These are phyloP conservation scores for Solanum chmielewskii DNA, from an alignment of 257 asterid species.

Conservation along the genomic window DNA sequence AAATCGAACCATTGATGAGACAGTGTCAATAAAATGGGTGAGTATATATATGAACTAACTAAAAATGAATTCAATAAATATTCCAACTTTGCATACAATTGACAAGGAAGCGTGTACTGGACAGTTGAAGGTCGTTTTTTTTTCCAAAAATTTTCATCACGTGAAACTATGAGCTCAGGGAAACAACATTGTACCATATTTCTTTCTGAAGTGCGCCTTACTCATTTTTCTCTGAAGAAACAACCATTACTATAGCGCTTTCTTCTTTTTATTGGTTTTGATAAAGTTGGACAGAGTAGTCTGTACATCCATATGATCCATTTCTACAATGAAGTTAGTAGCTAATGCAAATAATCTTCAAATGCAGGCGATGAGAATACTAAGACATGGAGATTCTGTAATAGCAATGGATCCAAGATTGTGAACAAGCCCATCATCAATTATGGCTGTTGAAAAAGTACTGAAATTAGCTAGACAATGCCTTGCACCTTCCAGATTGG, in stretches of 20 bases:
- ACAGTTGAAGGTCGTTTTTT: not conserved
- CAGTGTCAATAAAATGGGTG: conserved; percentile 63
- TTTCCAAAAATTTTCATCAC: not conserved
- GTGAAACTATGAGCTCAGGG: not conserved
- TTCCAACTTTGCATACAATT: not conserved
- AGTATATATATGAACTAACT: conserved; percentile 22
- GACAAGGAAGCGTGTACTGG: not conserved
- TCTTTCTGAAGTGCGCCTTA: not conserved
- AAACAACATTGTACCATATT: not conserved
- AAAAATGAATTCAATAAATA: not conserved
- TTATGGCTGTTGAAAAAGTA: conserved; percentile 35
- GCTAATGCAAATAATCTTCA: not conserved
- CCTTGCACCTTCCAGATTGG: conserved; percentile 42
- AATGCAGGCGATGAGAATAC: conserved; percentile 39
- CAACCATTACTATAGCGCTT: not conserved
- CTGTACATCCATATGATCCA: not conserved
- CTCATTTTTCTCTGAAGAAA: not conserved
- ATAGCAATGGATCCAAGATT: conserved; percentile 61
- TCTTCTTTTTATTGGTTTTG: not conserved
- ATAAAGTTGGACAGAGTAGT: not conserved
- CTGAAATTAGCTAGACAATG: conserved; percentile 53
- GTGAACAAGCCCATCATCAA: conserved; percentile 28
- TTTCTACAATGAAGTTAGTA: not conserved
- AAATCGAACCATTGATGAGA: conserved; percentile 20
- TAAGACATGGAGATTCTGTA: conserved; percentile 31